Evolutionary conservation across 177 flowering plant genomes (phyloP).

Genomic region (Vitis hybrid): DNA sequence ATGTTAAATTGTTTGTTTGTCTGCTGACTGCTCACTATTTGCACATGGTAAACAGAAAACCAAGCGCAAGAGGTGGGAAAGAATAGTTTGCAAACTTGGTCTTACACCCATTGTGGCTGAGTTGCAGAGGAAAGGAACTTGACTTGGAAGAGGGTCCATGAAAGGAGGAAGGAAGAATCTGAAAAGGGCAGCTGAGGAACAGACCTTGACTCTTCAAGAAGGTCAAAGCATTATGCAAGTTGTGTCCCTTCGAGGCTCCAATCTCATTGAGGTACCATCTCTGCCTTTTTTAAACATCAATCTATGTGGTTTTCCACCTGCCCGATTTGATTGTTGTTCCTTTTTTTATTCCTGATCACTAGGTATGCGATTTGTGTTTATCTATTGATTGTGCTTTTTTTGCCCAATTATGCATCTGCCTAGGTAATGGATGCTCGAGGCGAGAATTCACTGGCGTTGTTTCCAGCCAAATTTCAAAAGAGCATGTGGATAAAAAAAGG

Average conservation of each 20-base stretch:
- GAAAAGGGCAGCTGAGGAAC: conserved; percentile 60
- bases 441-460: conserved; percentile 63
- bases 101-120: no score
- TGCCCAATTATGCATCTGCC: conserved; percentile 1
- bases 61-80: no score
- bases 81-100: no score
- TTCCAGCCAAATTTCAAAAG: conserved; percentile 93
- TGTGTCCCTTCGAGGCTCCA: conserved; percentile 77
- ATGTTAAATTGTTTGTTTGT: no score
- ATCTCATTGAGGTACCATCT: conserved; percentile 67
- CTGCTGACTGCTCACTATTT: no score
- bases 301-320: neutral
- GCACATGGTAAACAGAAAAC: no score
- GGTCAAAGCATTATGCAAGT: conserved; percentile 78
- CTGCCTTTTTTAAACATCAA: neutral
- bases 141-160: conserved; percentile 11
- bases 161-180: conserved; percentile 81
- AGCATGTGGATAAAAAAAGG: conserved; percentile 94
- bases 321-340: neutral
- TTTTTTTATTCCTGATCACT: neutral
- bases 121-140: no score
- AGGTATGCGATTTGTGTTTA: neutral
- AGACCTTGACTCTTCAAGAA: conserved; percentile 40
- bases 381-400: neutral
- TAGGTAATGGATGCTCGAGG: conserved; percentile 83